phyloP scores from a whole-genome alignment of 2,329 filamentous ascomycete genomes.

The Aspergillus chevalieri region DNA sequence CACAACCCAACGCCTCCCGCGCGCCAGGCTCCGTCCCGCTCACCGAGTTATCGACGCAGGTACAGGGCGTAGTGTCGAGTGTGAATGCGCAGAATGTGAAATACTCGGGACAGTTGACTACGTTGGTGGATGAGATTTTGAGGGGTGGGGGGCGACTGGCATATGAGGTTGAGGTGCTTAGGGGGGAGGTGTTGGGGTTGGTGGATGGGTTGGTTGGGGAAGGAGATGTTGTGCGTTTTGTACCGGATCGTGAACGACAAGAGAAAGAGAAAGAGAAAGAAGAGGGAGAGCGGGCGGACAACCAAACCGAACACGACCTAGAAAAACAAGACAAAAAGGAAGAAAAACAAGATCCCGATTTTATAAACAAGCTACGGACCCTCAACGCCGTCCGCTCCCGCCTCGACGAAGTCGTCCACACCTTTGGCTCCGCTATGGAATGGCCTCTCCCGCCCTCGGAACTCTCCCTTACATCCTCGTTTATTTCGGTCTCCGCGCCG shows the following conservation, averaged over 20 bases:
- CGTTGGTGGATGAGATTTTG: constrained; percentile 90
- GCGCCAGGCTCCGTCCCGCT: constrained; percentile 53
- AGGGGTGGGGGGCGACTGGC: constrained; percentile 80
- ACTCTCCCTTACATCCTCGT: constrained; percentile 72
- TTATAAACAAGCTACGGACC: constrained; percentile 73
- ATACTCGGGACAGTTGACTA: constrained; percentile 72
- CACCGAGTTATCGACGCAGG: constrained; percentile 70
- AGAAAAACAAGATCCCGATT: constrained; percentile 50
- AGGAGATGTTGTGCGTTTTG: constrained; percentile 66
- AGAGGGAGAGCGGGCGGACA: constrained; percentile 9
- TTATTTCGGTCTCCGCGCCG: constrained; percentile 84
- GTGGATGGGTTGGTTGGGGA: constrained; percentile 71
- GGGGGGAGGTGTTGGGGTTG: constrained; percentile 79
- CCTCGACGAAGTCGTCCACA: constrained; percentile 83
- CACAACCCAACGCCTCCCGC: constrained; percentile 32
- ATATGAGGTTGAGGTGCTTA: constrained; percentile 88
- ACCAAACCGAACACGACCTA: constrained; percentile 3
- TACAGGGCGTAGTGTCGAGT: constrained; percentile 78
- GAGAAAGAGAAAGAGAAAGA: constrained; percentile 2
- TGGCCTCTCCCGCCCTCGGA: constrained; percentile 89
- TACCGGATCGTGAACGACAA: constrained; percentile 45
- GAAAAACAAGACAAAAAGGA: constrained; percentile 2
- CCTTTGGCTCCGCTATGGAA: constrained; percentile 92
- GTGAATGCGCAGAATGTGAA: constrained; percentile 83
- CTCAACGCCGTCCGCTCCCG: constrained; percentile 74